Evolutionary conservation across 805 yeast species (phyloP), one percentile per base, ranked within the genome.

Genomic region (Candida ulmi): DNA sequence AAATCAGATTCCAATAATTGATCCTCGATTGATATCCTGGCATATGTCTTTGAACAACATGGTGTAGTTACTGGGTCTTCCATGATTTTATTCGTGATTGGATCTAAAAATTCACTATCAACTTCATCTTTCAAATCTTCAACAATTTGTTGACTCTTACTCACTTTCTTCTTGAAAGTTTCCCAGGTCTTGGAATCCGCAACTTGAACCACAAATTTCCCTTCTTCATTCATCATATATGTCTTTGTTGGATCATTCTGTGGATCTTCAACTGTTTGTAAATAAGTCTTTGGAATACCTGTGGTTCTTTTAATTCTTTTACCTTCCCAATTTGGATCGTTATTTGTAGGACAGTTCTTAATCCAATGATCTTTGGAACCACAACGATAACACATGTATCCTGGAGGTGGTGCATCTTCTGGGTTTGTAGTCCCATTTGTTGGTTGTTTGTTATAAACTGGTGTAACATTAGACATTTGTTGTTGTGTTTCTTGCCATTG

Each of bases 281-380:
- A 76, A 61, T 88, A 88, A 26, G 95, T 83, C 61, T 83, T 84
- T 2, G 99, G 99, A 55, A 93, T 93, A 80, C 99, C 99, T 0
- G 98, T 93, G 0, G 97, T 90, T 51, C 95, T 75, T 52, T 86
- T 83, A 36, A 93, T 83, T 44, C 95, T 73, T 55, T 86, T 87
- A 16, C 95, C 95, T 57, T 91, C 98, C 73, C 88, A 88, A 51
- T 79, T 85, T 2, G 96, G 96, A 62, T 91, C 98, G 33, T 77
- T 79, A 54, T 86, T 83, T 3, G 95, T 87, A 0, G 99, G 99
- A 68, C 99, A 93, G 52, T 88, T 87, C 56, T 84, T 85, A 43
- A 93, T 91, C 88, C 95, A 91, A 61, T 93, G 99, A 41, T 88
- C 93, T 61, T 88, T 86, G 23, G 85, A 87, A 36, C 98, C 98